A percentile compares a stretch with the other conserved stretches of the same genome.
These are phyloP conservation scores for Penicillium coprophilum DNA, from an alignment of 495 filamentous ascomycete species.

Conservation along the genomic window DNA sequence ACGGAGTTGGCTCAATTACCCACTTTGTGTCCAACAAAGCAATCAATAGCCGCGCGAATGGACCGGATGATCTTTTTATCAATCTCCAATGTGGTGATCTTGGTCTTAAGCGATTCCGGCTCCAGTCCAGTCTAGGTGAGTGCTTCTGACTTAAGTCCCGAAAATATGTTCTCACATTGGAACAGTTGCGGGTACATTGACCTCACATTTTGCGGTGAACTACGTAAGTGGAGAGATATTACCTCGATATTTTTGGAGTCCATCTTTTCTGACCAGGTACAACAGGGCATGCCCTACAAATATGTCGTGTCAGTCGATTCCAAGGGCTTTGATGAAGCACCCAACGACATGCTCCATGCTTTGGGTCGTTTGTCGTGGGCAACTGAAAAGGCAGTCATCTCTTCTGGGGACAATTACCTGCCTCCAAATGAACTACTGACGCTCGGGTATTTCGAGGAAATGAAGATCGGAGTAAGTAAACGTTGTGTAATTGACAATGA, in stretches of 20 bases:
- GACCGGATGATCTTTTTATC: conserved; percentile 63
- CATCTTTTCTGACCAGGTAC: not conserved
- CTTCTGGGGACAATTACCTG: conserved; percentile 21
- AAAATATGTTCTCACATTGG: not conserved
- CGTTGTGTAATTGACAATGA: not conserved
- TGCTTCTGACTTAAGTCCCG: not conserved
- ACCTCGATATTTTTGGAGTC: conserved; percentile 12
- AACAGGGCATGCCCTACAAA: conserved; percentile 78
- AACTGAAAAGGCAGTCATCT: conserved; percentile 41
- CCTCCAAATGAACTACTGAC: conserved; percentile 69
- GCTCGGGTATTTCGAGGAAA: conserved; percentile 71
- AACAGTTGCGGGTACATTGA: conserved; percentile 49
- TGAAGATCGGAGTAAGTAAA: conserved; percentile 64
- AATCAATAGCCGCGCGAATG: conserved; percentile 50
- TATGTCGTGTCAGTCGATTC: conserved; percentile 69
- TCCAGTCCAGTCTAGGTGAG: conserved; percentile 44
- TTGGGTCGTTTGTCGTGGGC: conserved; percentile 69
- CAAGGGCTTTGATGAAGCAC: conserved; percentile 61
- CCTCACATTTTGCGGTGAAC: conserved; percentile 69
- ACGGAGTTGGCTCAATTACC: conserved; percentile 55
- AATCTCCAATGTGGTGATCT: conserved; percentile 60
- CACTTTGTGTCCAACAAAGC: conserved; percentile 57
- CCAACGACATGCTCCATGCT: conserved; percentile 52
- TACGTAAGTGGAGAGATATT: conserved; percentile 52
- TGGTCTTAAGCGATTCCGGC: conserved; percentile 55